These are phyloP conservation scores for Phialophora verrucosa DNA, from an alignment of 2,329 filamentous ascomycete genomes.

Conservation along the genomic window DNA sequence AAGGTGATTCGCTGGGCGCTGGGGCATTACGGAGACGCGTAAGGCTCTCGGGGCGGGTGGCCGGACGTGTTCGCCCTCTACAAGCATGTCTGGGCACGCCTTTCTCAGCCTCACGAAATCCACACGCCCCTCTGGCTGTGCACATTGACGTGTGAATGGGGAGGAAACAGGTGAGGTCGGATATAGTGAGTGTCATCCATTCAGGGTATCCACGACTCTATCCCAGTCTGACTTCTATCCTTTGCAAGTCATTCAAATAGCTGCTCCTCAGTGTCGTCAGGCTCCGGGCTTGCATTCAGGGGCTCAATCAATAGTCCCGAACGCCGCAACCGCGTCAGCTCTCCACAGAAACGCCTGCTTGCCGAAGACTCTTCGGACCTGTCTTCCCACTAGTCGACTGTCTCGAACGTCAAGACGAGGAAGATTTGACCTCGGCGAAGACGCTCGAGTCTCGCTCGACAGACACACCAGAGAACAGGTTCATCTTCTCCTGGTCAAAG, in stretches of 20 bases:
- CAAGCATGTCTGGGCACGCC: background rate
- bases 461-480: background rate
- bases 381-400: no score
- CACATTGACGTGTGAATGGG: background rate
- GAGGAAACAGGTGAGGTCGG: background rate
- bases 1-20: background rate
- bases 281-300: conserved; percentile 1
- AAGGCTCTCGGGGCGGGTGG: background rate
- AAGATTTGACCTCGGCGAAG: background rate
- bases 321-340: conserved; percentile 15
- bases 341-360: conserved; percentile 2
- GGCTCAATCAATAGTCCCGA: conserved; percentile 16
- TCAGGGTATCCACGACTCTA: conserved; percentile 11
- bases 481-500: background rate
- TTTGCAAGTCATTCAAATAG: background rate
- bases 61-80: no score
- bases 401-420: background rate
- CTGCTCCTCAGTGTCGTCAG: background rate
- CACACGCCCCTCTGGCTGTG: background rate
- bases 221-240: conserved; percentile 11
- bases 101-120: background rate
- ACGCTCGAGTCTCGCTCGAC: background rate
- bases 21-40: background rate
- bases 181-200: background rate
- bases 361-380: background rate